Evolutionary conservation across 306 rosid genomes (phyloP), one percentile per base, ranked within the genome.

Genomic region (Castanea mollissima): DNA sequence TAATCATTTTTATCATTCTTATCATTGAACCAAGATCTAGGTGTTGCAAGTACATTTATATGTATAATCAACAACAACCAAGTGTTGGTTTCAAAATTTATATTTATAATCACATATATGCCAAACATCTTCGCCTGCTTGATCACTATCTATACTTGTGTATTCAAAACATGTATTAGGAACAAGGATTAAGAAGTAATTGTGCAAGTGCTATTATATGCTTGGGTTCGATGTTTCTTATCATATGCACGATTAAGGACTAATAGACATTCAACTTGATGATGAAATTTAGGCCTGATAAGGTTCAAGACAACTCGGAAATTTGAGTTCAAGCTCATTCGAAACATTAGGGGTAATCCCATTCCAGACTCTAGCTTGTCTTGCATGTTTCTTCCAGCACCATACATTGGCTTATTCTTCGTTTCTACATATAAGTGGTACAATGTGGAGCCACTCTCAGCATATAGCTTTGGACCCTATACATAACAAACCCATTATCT

Each of bases 381-480:
- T 38, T 91, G 86, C 98, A 95, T 95, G 79, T 79, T 87, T 75
- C 97, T 85, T 71, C 99, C 99, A 4, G 98, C 99, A 23, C 99
- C 99, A 67, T 95, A 95, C 97, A 95, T 80, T 0, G 89, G 71
- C 86, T 83, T 95, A 56, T 87, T 88, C 79, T 78, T 89, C 15
- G 84, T 84, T 55, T 91, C 96, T 54, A 91, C 80, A 12, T 80
- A 34, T 4, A 93, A 21, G 9, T 19, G 5, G 65, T 86, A 90
- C 19, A 85, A 29, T 16, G 93, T 88, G 58, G 75, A 51, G 0
- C 99, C 99, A 49, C 85, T 87, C 80, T 90, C 94, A 3, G 96
- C 99, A 29, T 88, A 87, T 9, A 89, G 74, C 69, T 83, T 74
- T 12, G 83, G 86, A 2, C 92, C 97, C 99, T 92, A 73, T 72